Evolutionary conservation across 331 rosid species (phyloP).

Genomic region (Malus hybrid): DNA sequence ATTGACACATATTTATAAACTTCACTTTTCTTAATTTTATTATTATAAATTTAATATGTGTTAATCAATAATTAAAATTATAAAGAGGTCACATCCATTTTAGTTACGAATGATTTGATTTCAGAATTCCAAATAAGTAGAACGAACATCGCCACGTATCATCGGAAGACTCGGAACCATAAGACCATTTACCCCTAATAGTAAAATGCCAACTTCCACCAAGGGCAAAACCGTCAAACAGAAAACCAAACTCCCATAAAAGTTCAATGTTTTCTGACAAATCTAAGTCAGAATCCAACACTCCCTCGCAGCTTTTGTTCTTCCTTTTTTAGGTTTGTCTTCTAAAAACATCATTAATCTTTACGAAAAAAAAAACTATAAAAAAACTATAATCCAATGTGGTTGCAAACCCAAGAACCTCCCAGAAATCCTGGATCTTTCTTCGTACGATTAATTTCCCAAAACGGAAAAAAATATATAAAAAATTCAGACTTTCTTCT

Average conservation of each 20-base stretch:
- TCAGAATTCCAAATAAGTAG: not conserved
- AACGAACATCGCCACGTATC: not conserved
- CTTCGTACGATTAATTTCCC: not conserved
- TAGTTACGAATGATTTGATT: no score
- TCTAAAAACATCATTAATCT: not conserved
- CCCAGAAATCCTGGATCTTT: slow-evolving; percentile 9
- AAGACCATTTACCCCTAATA: not conserved
- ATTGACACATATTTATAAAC: accelerated
- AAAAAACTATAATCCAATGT: not conserved
- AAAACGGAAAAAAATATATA: not conserved
- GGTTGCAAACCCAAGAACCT: not conserved
- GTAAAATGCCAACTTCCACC: not conserved
- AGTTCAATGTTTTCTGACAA: slow-evolving; percentile 14
- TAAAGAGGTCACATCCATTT: no score
- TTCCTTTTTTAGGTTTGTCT: slow-evolving; percentile 11
- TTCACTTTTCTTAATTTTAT: no score
- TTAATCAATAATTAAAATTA: no score
- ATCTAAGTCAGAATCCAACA: slow-evolving; percentile 18
- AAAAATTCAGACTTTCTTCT: slow-evolving; percentile 1
- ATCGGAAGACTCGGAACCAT: not conserved
- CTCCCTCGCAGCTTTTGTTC: slow-evolving; percentile 13
- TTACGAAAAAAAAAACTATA: not conserved
- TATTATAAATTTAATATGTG: no score
- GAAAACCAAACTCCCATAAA: not conserved
- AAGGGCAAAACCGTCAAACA: slow-evolving; percentile 14